Conservation (phyloP, 1,139 yeast species). For the Blastobotrys proliferans region DNA sequence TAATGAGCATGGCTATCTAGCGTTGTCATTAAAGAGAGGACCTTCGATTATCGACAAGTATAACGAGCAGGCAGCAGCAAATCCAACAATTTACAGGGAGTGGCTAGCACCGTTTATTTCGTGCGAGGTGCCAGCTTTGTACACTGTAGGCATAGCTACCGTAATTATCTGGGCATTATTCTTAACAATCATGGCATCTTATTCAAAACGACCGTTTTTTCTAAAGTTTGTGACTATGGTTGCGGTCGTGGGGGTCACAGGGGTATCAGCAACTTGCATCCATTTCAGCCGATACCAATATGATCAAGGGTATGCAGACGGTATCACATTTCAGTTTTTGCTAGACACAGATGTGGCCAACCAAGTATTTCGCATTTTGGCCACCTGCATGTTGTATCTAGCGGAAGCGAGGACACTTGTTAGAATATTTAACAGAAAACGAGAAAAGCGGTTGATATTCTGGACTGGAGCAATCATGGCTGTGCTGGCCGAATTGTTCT, state of each 20-base stretch:
- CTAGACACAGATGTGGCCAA: constrained; percentile 11
- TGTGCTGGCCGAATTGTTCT: constrained; percentile 55
- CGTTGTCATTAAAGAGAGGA: constrained; percentile 14
- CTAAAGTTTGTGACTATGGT: constrained; percentile 24
- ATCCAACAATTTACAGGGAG: constrained; percentile 5
- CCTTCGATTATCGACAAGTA: constrained; percentile 15
- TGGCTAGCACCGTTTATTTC: constrained; percentile 25
- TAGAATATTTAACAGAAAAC: constrained; percentile 60
- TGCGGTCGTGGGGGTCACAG: constrained; percentile 25
- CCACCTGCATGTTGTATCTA: constrained; percentile 42
- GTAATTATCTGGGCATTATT: constrained; percentile 28
- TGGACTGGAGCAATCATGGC: constrained; percentile 54
- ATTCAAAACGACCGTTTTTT: constrained; percentile 24
- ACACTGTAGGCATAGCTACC: constrained; percentile 25
- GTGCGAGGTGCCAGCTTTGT: neutral
- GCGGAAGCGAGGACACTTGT: constrained; percentile 69
- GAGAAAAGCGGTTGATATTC: constrained; percentile 60
- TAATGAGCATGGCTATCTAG: constrained; percentile 18
- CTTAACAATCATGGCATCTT: constrained; percentile 23
- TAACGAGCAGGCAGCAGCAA: constrained; percentile 5
- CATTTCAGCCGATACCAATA: constrained; percentile 21
- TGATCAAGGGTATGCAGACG: constrained; percentile 21
- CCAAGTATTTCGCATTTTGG: constrained; percentile 16
- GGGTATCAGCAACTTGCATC: constrained; percentile 22
- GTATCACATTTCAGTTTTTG: constrained; percentile 15